These are phyloP conservation scores for Mortierella sp. DNA, from an alignment of 371 early-diverging fungal genomes.

Conservation along the genomic window DNA sequence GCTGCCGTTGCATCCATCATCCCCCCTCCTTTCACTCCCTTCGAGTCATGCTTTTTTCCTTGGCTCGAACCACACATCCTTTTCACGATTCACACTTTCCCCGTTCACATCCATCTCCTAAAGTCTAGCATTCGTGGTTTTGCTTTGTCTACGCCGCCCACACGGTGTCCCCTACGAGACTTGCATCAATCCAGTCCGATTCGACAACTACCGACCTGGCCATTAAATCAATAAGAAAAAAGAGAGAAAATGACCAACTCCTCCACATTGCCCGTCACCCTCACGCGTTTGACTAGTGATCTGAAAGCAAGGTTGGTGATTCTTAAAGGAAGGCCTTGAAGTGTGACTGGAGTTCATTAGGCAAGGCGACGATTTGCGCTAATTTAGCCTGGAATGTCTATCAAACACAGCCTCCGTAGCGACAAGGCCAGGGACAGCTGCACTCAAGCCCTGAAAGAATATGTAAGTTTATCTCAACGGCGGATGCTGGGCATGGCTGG, in stretches of 20 bases:
- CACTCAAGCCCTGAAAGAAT: slow-evolving; percentile 38
- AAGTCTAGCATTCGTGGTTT: too few relatives aligned
- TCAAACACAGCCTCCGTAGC: slow-evolving; percentile 21
- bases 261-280: slow-evolving; percentile 32
- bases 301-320: slow-evolving; percentile 39
- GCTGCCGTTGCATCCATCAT: too few relatives aligned
- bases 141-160: too few relatives aligned
- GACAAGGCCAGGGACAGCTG: slow-evolving; percentile 27
- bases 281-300: slow-evolving; percentile 43
- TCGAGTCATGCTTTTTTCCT: neutral
- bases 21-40: too few relatives aligned
- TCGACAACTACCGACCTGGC: too few relatives aligned
- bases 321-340: too few relatives aligned
- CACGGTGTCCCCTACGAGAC: too few relatives aligned
- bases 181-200: neutral
- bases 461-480: slow-evolving; percentile 23
- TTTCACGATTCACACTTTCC: too few relatives aligned
- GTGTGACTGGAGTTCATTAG: neutral
- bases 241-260: slow-evolving; percentile 25
- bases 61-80: too few relatives aligned
- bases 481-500: neutral
- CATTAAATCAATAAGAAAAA: too few relatives aligned
- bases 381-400: neutral
- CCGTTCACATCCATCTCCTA: too few relatives aligned
- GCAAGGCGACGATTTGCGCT: neutral